Base-by-base conservation (phyloP, 2,329 filamentous ascomycete species). In the Clonostachys solani region DNA sequence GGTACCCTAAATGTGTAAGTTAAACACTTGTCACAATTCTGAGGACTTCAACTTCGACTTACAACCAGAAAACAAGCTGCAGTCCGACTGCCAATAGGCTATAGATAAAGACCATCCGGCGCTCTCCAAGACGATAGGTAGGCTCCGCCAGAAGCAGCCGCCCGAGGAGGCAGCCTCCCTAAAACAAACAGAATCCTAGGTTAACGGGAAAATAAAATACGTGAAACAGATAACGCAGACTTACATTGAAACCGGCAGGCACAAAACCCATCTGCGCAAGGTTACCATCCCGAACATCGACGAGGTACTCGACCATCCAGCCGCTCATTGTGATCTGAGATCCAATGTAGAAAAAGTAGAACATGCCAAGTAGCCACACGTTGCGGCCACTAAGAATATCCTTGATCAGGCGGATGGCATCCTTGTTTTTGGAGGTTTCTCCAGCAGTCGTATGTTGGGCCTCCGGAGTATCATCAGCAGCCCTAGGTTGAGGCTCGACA, bases 231-330 rank as follows among this genome's bases (percentile, higher is more conserved):
- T 8, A n/a, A 4, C 13, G 5, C 12, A n/a, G 7, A 18, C 36
- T 8, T 23, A 42, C 81, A 43, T 73, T 81, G 54, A 78, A 80
- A 4, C 80, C 81, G 0, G 81, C 76, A 0, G 81, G 77, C 0
- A 86, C 75, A 44, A 85, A 86, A 0, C 81, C 82, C 60, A 83
- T 77, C 16, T 75, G 66, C 0, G 75, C 67, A 1, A 86, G 63
- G 2, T 77, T 65, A 1, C 81, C 81, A 4, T 76, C 65, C 0
- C 82, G 76, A 15, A 80, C 78, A 4, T 73, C 70, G 7, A 84
- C 76, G 4, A 86, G 69, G 47, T 81, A 86, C 52, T 84, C 80
- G 3, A 86, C 81, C 0, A 85, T 75, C 83, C 81, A 86, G 2
- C 83, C 81, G 49, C 66, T 60, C 0, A 79, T 75, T 0, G 81